Evolutionary conservation across 768 basidiomycete genomes (phyloP).

Genomic region (Fistulinella prunicolor): DNA sequence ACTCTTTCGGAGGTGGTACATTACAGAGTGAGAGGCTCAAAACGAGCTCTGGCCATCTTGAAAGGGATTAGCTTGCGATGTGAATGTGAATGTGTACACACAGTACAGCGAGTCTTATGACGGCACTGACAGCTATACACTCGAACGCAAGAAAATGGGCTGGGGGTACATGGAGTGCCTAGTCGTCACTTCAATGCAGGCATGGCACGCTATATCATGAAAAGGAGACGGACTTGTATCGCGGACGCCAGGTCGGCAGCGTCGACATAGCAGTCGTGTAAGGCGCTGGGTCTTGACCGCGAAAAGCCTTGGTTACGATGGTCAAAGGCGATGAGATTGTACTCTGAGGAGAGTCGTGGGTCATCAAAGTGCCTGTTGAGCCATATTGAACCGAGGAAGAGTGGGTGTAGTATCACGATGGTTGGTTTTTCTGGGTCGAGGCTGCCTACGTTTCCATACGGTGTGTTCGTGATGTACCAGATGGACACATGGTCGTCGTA

Average conservation of each 20-base stretch:
- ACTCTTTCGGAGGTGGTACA: constrained; percentile 68
- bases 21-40: constrained; percentile 67
- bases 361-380: constrained; percentile 65
- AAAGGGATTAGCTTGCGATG: constrained; percentile 7
- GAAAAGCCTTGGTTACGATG: constrained; percentile 63
- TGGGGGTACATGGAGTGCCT: constrained; percentile 64
- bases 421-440: constrained; percentile 67
- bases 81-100: constrained; percentile 34
- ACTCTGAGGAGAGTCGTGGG: constrained; percentile 51
- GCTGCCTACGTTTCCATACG: constrained; percentile 55
- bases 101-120: constrained; percentile 64
- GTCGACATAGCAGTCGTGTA: constrained; percentile 74
- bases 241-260: constrained; percentile 73
- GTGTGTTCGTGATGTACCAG: constrained; percentile 68
- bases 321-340: constrained; percentile 76
- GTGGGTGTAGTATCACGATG: constrained; percentile 64
- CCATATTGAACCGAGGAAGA: constrained; percentile 70
- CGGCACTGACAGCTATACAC: constrained; percentile 51
- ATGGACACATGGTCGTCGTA: constrained; percentile 66
- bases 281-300: constrained; percentile 46
- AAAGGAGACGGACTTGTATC: constrained; percentile 47
- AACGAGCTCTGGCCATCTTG: constrained; percentile 70
- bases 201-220: not conserved
- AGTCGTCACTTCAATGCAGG: not conserved
- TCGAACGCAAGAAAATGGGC: constrained; percentile 74